Percentiles rank a stretch among this genome's conserved stretches.
phyloP scores from a whole-genome alignment of 2,329 filamentous ascomycete genomes.

The Cytospora chrysosperma region DNA sequence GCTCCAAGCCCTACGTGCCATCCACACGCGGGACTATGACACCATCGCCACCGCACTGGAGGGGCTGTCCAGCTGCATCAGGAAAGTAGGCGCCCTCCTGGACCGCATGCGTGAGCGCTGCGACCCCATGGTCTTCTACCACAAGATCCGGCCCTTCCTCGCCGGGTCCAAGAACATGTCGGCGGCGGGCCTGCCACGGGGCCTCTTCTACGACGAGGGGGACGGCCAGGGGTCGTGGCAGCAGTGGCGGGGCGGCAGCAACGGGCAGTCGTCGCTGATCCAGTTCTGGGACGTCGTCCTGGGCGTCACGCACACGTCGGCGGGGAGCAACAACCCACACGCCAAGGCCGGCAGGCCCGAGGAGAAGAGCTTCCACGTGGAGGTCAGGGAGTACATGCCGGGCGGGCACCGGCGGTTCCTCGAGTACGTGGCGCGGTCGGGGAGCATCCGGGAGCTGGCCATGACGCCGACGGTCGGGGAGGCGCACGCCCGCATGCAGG shows the following conservation, averaged over 20 bases:
- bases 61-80: constrained; percentile 64
- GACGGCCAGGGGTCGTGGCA: constrained; percentile 65
- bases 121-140: constrained; percentile 84
- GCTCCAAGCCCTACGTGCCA: constrained; percentile 72
- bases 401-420: constrained; percentile 79
- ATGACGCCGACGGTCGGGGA: constrained; percentile 47
- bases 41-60: constrained; percentile 64
- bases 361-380: constrained; percentile 46
- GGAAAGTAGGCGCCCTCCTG: constrained; percentile 65
- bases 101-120: constrained; percentile 88
- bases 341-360: constrained; percentile 24
- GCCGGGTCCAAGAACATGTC: constrained; percentile 93
- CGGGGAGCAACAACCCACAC: constrained; percentile 35
- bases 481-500: constrained; percentile 45
- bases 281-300: constrained; percentile 90
- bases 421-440: constrained; percentile 63
- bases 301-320: constrained; percentile 69
- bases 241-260: constrained; percentile 84
- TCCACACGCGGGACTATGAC: constrained; percentile 57
- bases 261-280: constrained; percentile 88
- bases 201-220: constrained; percentile 80
- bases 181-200: constrained; percentile 75
- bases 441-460: constrained; percentile 74
- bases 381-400: constrained; percentile 91
- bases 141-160: constrained; percentile 82